A percentile compares a stretch with the other conserved stretches of the same genome.
These are phyloP conservation scores for Oenanthe sinensis DNA, from an alignment of 129 eudicot species.

Conservation along the genomic window DNA sequence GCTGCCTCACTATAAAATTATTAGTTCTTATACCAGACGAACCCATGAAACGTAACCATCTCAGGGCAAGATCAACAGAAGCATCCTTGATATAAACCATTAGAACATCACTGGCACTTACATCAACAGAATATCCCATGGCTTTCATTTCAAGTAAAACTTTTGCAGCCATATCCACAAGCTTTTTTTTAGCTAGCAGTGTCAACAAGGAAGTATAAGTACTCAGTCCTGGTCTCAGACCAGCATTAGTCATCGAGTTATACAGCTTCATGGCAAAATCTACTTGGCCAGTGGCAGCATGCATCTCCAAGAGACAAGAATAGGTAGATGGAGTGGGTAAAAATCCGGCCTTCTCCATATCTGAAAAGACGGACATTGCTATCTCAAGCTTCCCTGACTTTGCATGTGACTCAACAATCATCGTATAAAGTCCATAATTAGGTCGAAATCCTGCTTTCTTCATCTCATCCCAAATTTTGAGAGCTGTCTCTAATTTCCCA, in stretches of 20 bases:
- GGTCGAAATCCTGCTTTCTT: slow-evolving; percentile 80
- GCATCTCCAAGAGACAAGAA: slow-evolving; percentile 91
- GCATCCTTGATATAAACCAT: slow-evolving; percentile 92
- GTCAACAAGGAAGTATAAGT: slow-evolving; percentile 73
- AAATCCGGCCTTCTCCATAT: slow-evolving; percentile 92
- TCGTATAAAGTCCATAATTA: slow-evolving; percentile 80
- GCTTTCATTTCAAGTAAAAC: slow-evolving; percentile 91
- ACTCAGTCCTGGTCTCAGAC: slow-evolving; percentile 70
- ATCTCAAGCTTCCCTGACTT: slow-evolving; percentile 94
- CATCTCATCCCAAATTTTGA: slow-evolving; percentile 91
- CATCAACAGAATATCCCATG: slow-evolving; percentile 85
- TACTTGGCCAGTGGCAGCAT: slow-evolving; percentile 83
- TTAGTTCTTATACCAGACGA: slow-evolving; percentile 86
- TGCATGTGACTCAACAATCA: slow-evolving; percentile 85
- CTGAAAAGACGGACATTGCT: slow-evolving; percentile 81
- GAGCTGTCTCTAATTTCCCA: slow-evolving; percentile 80
- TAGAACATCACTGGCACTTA: slow-evolving; percentile 88
- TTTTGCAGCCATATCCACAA: slow-evolving; percentile 89
- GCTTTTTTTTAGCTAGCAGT: slow-evolving; percentile 85
- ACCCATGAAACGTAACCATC: slow-evolving; percentile 96
- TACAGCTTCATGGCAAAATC: slow-evolving; percentile 90
- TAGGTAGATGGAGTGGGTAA: slow-evolving; percentile 91
- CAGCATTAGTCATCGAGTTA: slow-evolving; percentile 89
- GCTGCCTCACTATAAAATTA: slow-evolving; percentile 80
- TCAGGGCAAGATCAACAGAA: slow-evolving; percentile 76